Evolutionary conservation across 1,284 basidiomycete species (phyloP).

Genomic region (Inonotus obliquus): DNA sequence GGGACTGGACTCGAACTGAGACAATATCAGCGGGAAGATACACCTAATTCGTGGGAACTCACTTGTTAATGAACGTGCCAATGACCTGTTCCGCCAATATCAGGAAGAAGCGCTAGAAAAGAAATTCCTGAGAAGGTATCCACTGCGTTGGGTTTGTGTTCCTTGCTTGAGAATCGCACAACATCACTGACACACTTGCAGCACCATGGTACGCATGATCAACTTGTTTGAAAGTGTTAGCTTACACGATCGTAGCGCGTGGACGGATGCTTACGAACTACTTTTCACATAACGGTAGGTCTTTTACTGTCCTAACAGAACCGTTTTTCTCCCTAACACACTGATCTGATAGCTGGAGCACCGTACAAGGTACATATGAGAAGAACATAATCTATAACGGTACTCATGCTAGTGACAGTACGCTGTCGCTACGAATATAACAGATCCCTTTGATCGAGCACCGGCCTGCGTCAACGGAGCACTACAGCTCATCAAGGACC

Average conservation of each 20-base stretch:
- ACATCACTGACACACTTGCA: constrained; percentile 27
- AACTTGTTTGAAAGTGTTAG: background rate
- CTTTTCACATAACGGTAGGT: constrained; percentile 81
- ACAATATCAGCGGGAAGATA: constrained; percentile 48
- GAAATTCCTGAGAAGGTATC: constrained; percentile 58
- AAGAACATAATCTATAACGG: background rate
- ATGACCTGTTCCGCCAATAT: constrained; percentile 56
- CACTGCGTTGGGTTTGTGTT: constrained; percentile 52
- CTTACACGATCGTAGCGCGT: constrained; percentile 41
- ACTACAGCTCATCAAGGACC: constrained; percentile 49
- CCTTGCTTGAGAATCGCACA: background rate
- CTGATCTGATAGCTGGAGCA: constrained; percentile 10
- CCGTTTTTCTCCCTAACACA: background rate
- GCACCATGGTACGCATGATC: constrained; percentile 53
- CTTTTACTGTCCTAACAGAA: constrained; percentile 25
- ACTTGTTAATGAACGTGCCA: constrained; percentile 38
- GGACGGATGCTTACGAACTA: constrained; percentile 70
- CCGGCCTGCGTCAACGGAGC: constrained; percentile 54
- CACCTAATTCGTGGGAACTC: constrained; percentile 50
- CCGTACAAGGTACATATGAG: constrained; percentile 18
- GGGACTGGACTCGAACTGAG: background rate
- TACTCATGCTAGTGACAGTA: constrained; percentile 43
- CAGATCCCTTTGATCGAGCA: constrained; percentile 55
- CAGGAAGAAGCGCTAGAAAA: constrained; percentile 61
- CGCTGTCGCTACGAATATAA: constrained; percentile 66